phyloP scores from a whole-genome alignment of 108 stramenopile species.

The Skeletonema costatum region DNA sequence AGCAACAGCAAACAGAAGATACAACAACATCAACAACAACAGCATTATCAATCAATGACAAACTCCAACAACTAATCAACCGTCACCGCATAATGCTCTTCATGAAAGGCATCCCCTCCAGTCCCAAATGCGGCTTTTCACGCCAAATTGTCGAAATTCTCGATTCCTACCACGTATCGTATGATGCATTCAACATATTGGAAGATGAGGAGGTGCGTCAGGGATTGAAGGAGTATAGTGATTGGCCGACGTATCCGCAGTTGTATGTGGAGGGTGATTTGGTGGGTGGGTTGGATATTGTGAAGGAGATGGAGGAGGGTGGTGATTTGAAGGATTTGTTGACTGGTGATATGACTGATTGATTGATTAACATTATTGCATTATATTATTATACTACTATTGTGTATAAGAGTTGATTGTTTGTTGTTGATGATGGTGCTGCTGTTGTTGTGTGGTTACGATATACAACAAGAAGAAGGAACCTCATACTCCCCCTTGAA shows the following conservation, averaged over 20 bases:
- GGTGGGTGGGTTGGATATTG: conserved; percentile 96
- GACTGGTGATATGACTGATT: conserved; percentile 35
- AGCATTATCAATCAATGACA: conserved; percentile 53
- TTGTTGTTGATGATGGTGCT: not conserved
- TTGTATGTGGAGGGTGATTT: conserved; percentile 95
- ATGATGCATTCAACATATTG: conserved; percentile 87
- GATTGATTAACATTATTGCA: not conserved
- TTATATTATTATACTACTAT: not conserved
- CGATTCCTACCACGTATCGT: conserved; percentile 63
- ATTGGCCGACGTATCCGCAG: conserved; percentile 98
- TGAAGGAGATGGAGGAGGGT: conserved; percentile 88
- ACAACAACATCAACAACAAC: not conserved
- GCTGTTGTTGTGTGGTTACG: not conserved
- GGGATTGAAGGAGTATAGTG: conserved; percentile 85
- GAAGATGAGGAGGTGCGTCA: conserved; percentile 91
- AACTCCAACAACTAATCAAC: conserved; percentile 58
- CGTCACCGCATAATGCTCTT: conserved; percentile 88
- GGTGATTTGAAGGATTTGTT: conserved; percentile 76
- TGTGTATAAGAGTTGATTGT: not conserved
- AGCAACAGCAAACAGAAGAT: conserved; percentile 2
- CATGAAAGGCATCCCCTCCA: conserved; percentile 96
- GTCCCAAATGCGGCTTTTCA: conserved; percentile 93
- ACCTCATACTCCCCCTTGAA: conserved; percentile 37
- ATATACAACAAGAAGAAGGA: not conserved
- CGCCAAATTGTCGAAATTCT: conserved; percentile 87